These are phyloP conservation scores for Fusarium sp. DNA, from an alignment of 2,329 filamentous ascomycete species.

Conservation along the genomic window DNA sequence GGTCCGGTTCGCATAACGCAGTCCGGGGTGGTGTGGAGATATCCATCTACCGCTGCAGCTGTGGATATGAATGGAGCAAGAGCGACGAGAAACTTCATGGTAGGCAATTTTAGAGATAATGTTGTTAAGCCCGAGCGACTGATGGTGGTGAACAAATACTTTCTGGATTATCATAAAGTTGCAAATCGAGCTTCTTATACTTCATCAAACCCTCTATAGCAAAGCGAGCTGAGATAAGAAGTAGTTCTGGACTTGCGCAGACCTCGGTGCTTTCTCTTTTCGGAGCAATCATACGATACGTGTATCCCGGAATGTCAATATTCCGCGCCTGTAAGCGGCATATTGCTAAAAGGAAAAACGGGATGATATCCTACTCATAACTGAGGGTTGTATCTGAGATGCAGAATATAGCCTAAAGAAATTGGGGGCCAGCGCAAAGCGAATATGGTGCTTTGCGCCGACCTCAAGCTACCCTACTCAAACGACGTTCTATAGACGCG, in stretches of 20 bases:
- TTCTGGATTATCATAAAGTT: too few species aligned
- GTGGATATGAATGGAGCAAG: not conserved
- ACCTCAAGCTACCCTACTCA: not conserved
- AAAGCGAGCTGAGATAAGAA: accelerated
- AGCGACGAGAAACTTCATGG: accelerated
- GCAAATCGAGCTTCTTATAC: not conserved
- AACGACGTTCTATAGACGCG: not conserved
- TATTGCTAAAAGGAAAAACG: not conserved
- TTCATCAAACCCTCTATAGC: not conserved
- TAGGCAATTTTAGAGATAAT: not conserved
- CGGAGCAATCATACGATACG: not conserved
- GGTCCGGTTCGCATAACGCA: not conserved
- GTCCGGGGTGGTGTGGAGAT: not conserved
- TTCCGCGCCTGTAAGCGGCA: not conserved
- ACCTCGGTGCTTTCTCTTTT: not conserved
- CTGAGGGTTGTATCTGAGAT: not conserved
- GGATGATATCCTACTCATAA: accelerated
- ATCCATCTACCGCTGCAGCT: not conserved
- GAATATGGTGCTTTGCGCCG: accelerated
- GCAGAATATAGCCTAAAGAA: not conserved
- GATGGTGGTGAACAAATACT: not conserved
- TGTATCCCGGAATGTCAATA: too few species aligned
- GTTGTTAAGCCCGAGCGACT: accelerated
- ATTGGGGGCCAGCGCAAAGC: not conserved
- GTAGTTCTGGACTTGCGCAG: not conserved